A percentile compares a stretch with the other conserved stretches of the same genome.
These are phyloP conservation scores for Pseudonitzschia multiseries DNA, from an alignment of 108 stramenopile genomes.

Conservation along the genomic window DNA sequence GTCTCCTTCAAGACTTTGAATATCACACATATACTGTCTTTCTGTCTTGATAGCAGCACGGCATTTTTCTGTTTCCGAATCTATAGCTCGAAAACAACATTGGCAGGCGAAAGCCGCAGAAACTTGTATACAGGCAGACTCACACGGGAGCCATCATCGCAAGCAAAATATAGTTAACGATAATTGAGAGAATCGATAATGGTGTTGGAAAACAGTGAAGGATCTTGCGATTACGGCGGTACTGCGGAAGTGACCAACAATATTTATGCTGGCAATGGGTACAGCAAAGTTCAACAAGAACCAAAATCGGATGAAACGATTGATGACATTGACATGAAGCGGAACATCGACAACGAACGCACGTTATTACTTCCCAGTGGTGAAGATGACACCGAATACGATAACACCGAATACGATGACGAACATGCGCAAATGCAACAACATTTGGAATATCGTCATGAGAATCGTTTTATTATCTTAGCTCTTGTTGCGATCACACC, in stretches of 20 bases:
- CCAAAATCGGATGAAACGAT: background rate
- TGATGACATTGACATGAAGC: background rate
- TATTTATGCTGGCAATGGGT: no score
- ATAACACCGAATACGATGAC: conserved; percentile 1
- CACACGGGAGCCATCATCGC: background rate
- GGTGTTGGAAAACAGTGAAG: background rate
- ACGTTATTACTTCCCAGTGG: background rate
- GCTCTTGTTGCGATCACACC: conserved; percentile 5
- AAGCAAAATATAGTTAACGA: background rate
- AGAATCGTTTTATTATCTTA: conserved; percentile 9
- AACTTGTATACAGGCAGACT: background rate
- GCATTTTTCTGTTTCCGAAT: no score
- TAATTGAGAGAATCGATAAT: background rate
- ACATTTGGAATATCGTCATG: background rate
- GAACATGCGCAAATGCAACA: background rate
- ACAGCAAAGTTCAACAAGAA: background rate
- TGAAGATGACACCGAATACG: background rate
- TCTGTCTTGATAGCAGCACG: no score
- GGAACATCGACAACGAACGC: background rate
- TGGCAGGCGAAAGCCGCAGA: background rate
- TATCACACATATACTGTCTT: no score
- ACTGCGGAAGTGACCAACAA: background rate
- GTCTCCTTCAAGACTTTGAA: no score
- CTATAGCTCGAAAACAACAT: no score
- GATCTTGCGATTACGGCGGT: background rate